Evolutionary conservation across 2,329 filamentous ascomycete species (phyloP).

Genomic region (Phyllosticta capitalensis): DNA sequence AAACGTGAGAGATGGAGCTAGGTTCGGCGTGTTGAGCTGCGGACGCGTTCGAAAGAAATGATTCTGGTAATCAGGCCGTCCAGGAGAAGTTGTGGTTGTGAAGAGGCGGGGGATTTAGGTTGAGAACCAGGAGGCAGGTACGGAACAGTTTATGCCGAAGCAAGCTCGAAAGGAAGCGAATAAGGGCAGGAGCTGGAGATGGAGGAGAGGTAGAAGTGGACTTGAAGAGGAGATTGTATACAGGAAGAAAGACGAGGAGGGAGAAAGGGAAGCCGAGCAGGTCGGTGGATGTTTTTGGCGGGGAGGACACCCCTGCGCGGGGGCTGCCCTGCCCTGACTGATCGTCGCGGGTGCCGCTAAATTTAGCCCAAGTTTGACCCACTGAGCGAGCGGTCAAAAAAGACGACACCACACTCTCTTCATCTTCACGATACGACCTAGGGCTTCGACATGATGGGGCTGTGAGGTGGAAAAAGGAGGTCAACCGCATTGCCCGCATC

Average conservation of each 20-base stretch:
- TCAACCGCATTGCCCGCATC: too few relatives aligned
- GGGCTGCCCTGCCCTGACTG: slow-evolving; percentile 1
- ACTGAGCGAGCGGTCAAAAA: background rate
- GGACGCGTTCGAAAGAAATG: background rate
- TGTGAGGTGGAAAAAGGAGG: too few relatives aligned
- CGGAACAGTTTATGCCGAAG: background rate
- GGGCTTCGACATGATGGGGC: too few relatives aligned
- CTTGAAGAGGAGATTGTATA: background rate
- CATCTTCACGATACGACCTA: background rate
- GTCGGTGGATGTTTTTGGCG: slow-evolving; percentile 1
- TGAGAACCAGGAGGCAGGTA: background rate
- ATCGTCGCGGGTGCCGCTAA: slow-evolving; percentile 1
- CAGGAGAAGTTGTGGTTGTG: background rate
- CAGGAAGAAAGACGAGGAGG: background rate
- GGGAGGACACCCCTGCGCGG: background rate
- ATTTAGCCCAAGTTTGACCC: slow-evolving; percentile 2
- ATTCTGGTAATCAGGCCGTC: background rate
- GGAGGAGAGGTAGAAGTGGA: background rate
- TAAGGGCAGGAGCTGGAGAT: background rate
- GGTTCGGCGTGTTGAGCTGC: background rate
- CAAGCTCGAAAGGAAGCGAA: background rate
- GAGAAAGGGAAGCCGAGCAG: background rate
- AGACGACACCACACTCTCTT: background rate
- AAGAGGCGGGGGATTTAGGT: background rate
- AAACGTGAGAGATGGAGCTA: background rate